phyloP scores from a whole-genome alignment of 495 filamentous ascomycete species.

The Apiosordaria backusii region DNA sequence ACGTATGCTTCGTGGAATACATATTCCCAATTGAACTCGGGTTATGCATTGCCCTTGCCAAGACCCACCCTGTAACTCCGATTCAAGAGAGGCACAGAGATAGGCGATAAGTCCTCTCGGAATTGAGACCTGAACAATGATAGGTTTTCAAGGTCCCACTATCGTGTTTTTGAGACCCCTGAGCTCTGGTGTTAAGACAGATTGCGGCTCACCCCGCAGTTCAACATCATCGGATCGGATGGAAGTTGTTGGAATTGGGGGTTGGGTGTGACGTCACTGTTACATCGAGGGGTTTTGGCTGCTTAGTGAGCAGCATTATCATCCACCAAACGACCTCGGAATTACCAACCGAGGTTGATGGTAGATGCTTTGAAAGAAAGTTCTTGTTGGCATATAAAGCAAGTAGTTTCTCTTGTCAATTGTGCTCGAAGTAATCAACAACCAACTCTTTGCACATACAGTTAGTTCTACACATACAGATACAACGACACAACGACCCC shows the following conservation, averaged over 20 bases:
- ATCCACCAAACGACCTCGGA: background rate
- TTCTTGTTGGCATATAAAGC: too few relatives aligned
- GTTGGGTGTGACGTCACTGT: background rate
- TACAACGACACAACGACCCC: slow-evolving; percentile 1
- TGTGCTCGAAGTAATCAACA: too few relatives aligned
- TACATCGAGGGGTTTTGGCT: background rate
- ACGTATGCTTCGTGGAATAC: background rate
- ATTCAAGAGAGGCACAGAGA: background rate
- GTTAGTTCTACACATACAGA: too few relatives aligned
- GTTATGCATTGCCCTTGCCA: background rate
- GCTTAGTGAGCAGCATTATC: background rate
- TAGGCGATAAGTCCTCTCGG: background rate
- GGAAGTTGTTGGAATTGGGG: background rate
- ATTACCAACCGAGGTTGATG: background rate
- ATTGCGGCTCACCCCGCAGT: background rate
- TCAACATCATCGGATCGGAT: background rate
- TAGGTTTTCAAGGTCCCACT: background rate
- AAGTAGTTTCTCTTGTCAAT: background rate
- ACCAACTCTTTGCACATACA: background rate
- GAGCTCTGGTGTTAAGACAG: background rate
- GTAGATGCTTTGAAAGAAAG: background rate
- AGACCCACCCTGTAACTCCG: background rate
- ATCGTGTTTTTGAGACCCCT: background rate
- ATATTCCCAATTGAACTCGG: background rate
- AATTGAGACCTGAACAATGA: background rate